A percentile compares a stretch with the other conserved stretches of the same genome.
Evolutionary conservation across 768 basidiomycete species (phyloP).

Genomic region (Tylopilus sp.): DNA sequence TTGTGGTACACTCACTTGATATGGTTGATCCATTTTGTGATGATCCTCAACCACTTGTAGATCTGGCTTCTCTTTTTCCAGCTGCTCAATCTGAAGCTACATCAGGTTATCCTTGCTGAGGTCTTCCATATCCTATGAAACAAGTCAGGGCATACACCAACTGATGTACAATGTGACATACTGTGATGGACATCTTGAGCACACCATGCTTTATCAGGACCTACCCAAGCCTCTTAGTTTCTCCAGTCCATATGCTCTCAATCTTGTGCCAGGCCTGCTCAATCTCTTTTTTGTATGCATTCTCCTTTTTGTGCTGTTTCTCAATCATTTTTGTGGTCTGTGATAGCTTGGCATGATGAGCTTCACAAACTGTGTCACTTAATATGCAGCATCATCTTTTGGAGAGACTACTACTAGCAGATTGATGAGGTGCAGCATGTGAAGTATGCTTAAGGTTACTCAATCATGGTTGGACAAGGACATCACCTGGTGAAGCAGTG

Average conservation of each 20-base stretch:
- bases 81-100: constrained; percentile 86
- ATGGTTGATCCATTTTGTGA: constrained; percentile 90
- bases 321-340: constrained; percentile 71
- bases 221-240: constrained; percentile 86
- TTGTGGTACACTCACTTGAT: constrained; percentile 92
- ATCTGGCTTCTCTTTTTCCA: constrained; percentile 96
- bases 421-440: constrained; percentile 63
- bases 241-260: constrained; percentile 55
- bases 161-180: constrained; percentile 31
- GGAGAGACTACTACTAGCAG: constrained; percentile 38
- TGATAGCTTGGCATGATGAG: constrained; percentile 65
- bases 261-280: constrained; percentile 73
- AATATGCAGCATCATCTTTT: constrained; percentile 40
- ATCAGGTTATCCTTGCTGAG: constrained; percentile 85
- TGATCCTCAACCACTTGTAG: constrained; percentile 78
- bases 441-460: constrained; percentile 76
- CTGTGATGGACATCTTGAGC: constrained; percentile 67
- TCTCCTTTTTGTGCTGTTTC: constrained; percentile 56
- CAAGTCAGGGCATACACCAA: background rate
- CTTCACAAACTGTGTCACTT: constrained; percentile 52
- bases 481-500: constrained; percentile 29
- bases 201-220: constrained; percentile 77
- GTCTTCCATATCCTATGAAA: constrained; percentile 69
- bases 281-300: constrained; percentile 61
- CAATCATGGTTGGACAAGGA: constrained; percentile 66